phyloP scores from a whole-genome alignment of 2,329 filamentous ascomycete species.

The Alternaria infectoria region DNA sequence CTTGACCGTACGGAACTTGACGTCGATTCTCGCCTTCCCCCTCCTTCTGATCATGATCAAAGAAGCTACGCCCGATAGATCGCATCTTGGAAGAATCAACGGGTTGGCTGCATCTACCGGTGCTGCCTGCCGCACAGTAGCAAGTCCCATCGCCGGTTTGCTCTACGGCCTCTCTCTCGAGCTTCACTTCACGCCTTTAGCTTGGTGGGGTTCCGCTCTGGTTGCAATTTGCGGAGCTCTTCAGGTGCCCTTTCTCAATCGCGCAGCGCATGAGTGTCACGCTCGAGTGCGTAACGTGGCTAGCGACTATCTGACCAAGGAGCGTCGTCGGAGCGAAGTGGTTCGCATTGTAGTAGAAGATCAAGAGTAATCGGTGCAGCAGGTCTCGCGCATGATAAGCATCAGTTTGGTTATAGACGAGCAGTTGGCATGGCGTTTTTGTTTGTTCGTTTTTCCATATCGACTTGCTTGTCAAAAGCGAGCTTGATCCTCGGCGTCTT shows the following conservation, averaged over 20 bases:
- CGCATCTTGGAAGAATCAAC: conserved; percentile 72
- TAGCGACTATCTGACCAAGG: conserved; percentile 27
- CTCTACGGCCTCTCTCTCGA: conserved; percentile 68
- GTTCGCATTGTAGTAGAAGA: conserved; percentile 37
- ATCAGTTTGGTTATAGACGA: neutral
- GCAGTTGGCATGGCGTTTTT: neutral
- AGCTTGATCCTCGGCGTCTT: conserved; percentile 5
- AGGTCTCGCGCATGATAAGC: neutral
- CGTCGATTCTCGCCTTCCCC: conserved; percentile 72
- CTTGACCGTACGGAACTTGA: conserved; percentile 69
- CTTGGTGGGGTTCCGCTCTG: conserved; percentile 66
- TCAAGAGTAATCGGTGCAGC: conserved; percentile 4
- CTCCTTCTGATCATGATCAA: conserved; percentile 75
- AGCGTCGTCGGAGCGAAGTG: conserved; percentile 22
- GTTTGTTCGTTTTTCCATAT: neutral
- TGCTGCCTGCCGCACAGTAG: conserved; percentile 73
- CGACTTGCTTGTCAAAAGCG: neutral
- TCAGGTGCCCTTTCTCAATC: conserved; percentile 63
- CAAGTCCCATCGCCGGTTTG: conserved; percentile 71
- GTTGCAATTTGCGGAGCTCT: conserved; percentile 63
- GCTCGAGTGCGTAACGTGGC: conserved; percentile 33
- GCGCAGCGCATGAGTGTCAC: conserved; percentile 50
- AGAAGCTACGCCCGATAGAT: conserved; percentile 69
- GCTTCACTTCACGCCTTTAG: conserved; percentile 64
- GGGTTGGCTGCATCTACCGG: conserved; percentile 74